These are phyloP conservation scores for Beauveria sp. DNA, from an alignment of 2,329 filamentous ascomycete species.

Conservation along the genomic window DNA sequence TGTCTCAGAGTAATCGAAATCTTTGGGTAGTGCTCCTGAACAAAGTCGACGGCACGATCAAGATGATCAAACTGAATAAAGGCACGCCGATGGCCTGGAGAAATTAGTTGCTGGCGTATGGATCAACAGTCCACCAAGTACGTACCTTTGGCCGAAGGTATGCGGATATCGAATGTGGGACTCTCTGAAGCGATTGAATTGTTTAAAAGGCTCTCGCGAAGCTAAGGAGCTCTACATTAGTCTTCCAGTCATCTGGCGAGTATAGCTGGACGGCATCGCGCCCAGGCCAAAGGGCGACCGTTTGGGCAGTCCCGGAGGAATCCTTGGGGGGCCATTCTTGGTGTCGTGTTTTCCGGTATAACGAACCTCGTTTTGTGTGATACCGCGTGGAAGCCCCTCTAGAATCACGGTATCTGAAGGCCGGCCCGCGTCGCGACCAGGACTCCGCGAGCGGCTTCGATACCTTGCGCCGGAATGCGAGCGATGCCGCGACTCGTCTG, in stretches of 20 bases:
- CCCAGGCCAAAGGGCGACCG: slow-evolving; percentile 2
- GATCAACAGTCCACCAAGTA: neutral
- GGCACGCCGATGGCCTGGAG: slow-evolving; percentile 31
- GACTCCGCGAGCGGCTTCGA: slow-evolving; percentile 28
- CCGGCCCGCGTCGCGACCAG: slow-evolving; percentile 29
- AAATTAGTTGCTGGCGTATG: slow-evolving; percentile 7
- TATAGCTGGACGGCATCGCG: neutral
- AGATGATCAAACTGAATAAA: slow-evolving; percentile 36
- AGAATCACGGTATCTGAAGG: slow-evolving; percentile 47
- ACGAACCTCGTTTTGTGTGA: slow-evolving; percentile 46
- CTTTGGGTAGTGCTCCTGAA: slow-evolving; percentile 36
- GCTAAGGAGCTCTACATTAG: slow-evolving; percentile 19
- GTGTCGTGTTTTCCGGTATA: neutral
- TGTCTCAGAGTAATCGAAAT: slow-evolving; percentile 28
- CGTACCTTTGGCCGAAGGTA: slow-evolving; percentile 28
- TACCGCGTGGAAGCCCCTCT: slow-evolving; percentile 43
- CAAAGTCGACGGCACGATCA: slow-evolving; percentile 32
- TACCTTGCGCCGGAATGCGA: slow-evolving; percentile 6
- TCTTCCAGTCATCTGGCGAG: slow-evolving; percentile 1
- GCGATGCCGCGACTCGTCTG: slow-evolving; percentile 11
- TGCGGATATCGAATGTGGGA: slow-evolving; percentile 30
- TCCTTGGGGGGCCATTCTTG: slow-evolving; percentile 13
- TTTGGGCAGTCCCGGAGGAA: slow-evolving; percentile 8
- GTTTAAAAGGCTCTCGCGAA: slow-evolving; percentile 29
- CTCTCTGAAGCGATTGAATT: slow-evolving; percentile 28